Conservation (phyloP, 176 grass and related monocot species). For the Cenchrus americanus region DNA sequence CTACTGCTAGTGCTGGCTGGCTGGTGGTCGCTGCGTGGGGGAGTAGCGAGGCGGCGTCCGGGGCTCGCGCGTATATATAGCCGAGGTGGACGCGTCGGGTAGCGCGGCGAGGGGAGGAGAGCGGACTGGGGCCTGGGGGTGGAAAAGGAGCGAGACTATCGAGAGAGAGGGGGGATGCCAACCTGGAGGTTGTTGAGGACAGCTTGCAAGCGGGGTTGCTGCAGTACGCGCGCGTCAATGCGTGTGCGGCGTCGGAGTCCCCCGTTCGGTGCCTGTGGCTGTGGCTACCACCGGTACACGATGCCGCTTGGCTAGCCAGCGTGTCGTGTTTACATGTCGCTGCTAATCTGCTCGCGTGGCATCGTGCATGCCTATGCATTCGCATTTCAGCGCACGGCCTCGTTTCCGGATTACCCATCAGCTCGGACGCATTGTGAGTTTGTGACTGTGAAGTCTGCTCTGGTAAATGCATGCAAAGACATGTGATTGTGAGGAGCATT, state of each 20-base stretch:
- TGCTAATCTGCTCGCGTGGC: slow-evolving; percentile 9
- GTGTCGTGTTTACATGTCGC: neutral
- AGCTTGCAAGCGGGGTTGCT: slow-evolving; percentile 62
- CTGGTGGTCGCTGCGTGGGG: neutral
- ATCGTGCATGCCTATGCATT: too few relatives aligned
- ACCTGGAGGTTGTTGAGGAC: slow-evolving; percentile 81
- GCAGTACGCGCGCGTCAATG: slow-evolving; percentile 43
- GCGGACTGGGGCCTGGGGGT: too few relatives aligned
- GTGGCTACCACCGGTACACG: neutral
- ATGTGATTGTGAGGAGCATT: neutral
- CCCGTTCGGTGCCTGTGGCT: neutral
- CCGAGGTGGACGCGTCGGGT: slow-evolving; percentile 42
- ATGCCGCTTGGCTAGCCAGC: neutral
- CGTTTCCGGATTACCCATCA: neutral
- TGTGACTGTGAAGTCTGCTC: too few relatives aligned
- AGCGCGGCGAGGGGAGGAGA: slow-evolving; percentile 15
- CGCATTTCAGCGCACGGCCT: too few relatives aligned
- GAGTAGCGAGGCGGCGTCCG: slow-evolving; percentile 28
- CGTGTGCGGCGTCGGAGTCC: neutral
- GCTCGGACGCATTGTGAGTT: too few relatives aligned
- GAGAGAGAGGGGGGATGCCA: slow-evolving; percentile 58
- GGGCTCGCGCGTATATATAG: slow-evolving; percentile 32
- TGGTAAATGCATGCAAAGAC: too few relatives aligned
- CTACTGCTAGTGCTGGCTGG: neutral
- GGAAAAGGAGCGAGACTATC: neutral